phyloP scores from a whole-genome alignment of 306 rosid genomes.

The Pachyrhizus erosus region DNA sequence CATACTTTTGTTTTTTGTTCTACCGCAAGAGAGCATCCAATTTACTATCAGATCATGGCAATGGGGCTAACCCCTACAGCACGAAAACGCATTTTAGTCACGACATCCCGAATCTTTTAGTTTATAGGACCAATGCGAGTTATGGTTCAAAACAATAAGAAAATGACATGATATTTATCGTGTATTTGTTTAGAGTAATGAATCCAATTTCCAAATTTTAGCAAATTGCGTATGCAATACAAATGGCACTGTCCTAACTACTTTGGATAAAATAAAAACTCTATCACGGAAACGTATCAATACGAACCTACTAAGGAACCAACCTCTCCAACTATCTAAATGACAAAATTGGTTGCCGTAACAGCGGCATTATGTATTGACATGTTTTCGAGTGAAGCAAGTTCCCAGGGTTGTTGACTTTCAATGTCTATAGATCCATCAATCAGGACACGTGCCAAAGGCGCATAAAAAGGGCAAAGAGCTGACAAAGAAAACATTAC shows the following conservation, averaged over 20 bases:
- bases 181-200: neutral
- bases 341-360: neutral
- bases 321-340: conserved; percentile 20
- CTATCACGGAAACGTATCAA: neutral
- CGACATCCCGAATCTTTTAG: neutral
- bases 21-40: neutral
- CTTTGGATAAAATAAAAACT: neutral
- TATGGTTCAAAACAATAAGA: conserved; percentile 5
- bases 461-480: neutral
- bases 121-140: neutral
- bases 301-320: neutral
- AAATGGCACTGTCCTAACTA: neutral
- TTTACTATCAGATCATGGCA: neutral
- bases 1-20: neutral
- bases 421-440: neutral
- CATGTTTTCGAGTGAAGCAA: neutral
- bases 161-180: neutral
- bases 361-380: neutral
- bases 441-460: neutral
- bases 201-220: neutral
- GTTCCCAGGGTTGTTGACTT: conserved; percentile 34
- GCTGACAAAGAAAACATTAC: conserved; percentile 4
- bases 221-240: neutral
- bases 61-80: neutral
- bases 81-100: neutral